These are phyloP conservation scores for Nectriaceae sp. DNA, from an alignment of 2,329 filamentous ascomycete genomes.

Conservation along the genomic window DNA sequence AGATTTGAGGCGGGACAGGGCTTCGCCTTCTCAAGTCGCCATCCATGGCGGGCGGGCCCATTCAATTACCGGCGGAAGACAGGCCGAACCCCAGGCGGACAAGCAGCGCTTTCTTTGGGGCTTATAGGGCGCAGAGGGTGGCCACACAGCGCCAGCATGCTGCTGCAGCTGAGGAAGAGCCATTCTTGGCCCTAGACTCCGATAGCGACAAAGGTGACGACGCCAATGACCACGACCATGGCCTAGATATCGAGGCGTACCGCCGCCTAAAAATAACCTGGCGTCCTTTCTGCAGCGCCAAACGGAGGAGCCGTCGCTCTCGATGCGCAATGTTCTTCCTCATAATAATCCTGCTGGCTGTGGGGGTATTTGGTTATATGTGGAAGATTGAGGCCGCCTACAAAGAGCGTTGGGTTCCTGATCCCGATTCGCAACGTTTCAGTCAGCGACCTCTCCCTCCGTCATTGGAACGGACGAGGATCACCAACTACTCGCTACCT, in stretches of 20 bases:
- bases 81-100: too few relatives aligned
- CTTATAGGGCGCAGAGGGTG: too few relatives aligned
- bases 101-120: too few relatives aligned
- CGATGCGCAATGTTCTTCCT: conserved; percentile 39
- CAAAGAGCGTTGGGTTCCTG: conserved; percentile 50
- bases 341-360: conserved; percentile 25
- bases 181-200: too few relatives aligned
- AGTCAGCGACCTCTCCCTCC: conserved; percentile 48
- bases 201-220: conserved; percentile 8
- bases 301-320: conserved; percentile 11
- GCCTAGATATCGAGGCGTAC: conserved; percentile 6
- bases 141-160: too few relatives aligned
- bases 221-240: conserved; percentile 7
- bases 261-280: conserved; percentile 3
- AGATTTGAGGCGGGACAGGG: too few relatives aligned
- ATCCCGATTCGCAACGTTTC: conserved; percentile 48
- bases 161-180: too few relatives aligned
- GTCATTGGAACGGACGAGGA: conserved; percentile 44
- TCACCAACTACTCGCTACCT: conserved; percentile 55
- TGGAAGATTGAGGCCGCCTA: conserved; percentile 49
- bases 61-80: too few relatives aligned
- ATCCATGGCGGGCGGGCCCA: too few relatives aligned
- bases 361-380: conserved; percentile 41
- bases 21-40: too few relatives aligned
- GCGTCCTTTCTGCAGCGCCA: conserved; percentile 3